Base-by-base conservation (phyloP, 164 flowering plant species). In the Liriodendron chinense region DNA sequence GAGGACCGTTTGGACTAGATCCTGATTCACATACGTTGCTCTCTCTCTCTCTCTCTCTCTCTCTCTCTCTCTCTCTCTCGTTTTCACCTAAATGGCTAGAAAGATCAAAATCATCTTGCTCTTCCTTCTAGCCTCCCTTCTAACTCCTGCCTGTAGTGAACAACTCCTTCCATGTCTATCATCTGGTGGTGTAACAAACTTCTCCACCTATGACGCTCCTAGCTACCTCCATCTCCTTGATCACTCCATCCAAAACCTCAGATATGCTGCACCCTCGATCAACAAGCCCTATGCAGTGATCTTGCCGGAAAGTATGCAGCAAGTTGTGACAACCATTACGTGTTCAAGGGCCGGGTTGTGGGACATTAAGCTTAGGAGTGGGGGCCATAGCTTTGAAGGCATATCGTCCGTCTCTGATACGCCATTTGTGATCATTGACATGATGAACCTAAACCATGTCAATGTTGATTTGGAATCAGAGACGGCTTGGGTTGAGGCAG, bases 371-470 rank as follows among this genome's bases (percentile, higher is more conserved):
- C 34, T 76, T 8, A 48, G 82, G 47, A 68, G 79, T 25, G 81
- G 78, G 1, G 78, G 76, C 12, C 78, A 79, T 65, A 75, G 78
- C 57, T 80, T 71, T 48, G 81, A 79, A 62, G 78, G 76, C 23
- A 50, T 80, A 14, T 76, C 82, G 28, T 56, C 75, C 61, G 25
- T n/a, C 43, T 76, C 72, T n/a, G 72, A 76, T 24, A 64, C 49
- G 10, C 79, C 79, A 0, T 76, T 80, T n/a, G 76, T 73, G 1
- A 47, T 80, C 47, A 56, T 76, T 8, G 82, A 76, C 66, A 25
- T 76, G 67, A 76, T 76, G 76, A 76, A 73, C 26, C 3, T 80
- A 66, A 73, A 72, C 23, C 47, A 62, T 6, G 25, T 76, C 34
- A n/a, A 53, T 3, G 67, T 72, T 22, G 76, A 72, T 43, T 8